Percentiles rank a stretch among this genome's conserved stretches.
Evolutionary conservation across 176 grass and related monocot genomes (phyloP).

Genomic region (Oryza nivara): DNA sequence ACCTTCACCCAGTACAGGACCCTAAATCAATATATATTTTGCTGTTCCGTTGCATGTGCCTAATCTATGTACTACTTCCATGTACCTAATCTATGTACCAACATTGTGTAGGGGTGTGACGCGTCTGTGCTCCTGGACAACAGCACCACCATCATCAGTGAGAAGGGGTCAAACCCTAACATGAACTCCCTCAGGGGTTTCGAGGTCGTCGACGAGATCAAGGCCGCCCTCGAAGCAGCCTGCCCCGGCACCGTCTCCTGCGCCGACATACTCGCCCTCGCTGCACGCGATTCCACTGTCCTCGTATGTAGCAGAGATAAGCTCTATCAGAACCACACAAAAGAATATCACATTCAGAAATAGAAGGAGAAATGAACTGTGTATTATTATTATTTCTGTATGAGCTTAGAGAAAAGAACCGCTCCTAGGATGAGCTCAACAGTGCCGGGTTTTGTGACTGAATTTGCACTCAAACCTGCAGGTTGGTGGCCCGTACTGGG

Average conservation of each 20-base stretch:
- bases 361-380: neutral
- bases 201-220: conserved; percentile 83
- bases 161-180: conserved; percentile 83
- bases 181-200: conserved; percentile 70
- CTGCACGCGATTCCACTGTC: conserved; percentile 61
- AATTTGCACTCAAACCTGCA: conserved; percentile 38
- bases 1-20: conserved; percentile 22
- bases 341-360: neutral
- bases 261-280: conserved; percentile 68
- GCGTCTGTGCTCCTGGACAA: conserved; percentile 85
- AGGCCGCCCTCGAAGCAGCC: conserved; percentile 56
- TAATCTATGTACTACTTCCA: conserved; percentile 19
- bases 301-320: conserved; percentile 46
- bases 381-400: neutral
- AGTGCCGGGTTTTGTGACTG: neutral
- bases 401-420: neutral
- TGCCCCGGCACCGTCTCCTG: conserved; percentile 79
- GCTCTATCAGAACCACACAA: neutral
- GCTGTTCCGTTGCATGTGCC: neutral
- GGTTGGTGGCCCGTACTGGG: conserved; percentile 85
- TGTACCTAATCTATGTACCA: neutral
- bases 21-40: conserved; percentile 1
- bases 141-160: conserved; percentile 68
- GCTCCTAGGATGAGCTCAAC: neutral
- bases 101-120: conserved; percentile 65